phyloP scores from a whole-genome alignment of 78 protist species.

The Tieghemostelium lacteum region DNA sequence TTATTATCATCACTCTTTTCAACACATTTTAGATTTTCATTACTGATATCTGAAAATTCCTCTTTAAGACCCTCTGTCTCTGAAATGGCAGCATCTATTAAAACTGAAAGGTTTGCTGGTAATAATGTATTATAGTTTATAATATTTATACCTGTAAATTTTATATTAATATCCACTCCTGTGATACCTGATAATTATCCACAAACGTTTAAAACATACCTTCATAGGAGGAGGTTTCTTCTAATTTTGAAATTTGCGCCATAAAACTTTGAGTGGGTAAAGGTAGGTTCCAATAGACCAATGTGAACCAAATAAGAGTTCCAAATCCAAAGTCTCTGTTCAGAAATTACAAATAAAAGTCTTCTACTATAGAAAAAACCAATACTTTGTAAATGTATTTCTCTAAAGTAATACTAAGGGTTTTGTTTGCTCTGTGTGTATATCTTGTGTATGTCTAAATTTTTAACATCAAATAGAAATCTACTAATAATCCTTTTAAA shows the following conservation, averaged over 20 bases:
- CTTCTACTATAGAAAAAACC: background rate
- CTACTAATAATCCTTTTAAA: no score
- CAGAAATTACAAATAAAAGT: background rate
- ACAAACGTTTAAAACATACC: no score
- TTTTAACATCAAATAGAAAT: no score
- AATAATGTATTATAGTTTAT: constrained; percentile 44
- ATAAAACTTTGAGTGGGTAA: constrained; percentile 2
- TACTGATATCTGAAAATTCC: constrained; percentile 6
- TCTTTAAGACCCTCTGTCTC: constrained; percentile 18
- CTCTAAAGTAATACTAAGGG: no score
- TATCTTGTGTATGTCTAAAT: no score
- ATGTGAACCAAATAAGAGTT: background rate
- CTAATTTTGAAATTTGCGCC: constrained; percentile 50
- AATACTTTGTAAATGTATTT: background rate
- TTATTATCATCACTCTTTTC: background rate
- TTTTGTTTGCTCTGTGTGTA: no score
- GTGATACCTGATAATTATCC: no score
- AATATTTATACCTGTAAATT: constrained; percentile 54
- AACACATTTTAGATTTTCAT: no score
- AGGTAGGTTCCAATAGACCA: background rate
- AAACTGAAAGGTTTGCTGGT: constrained; percentile 53
- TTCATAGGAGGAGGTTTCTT: no score
- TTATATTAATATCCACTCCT: background rate
- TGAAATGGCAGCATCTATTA: constrained; percentile 49
- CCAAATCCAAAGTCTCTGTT: background rate